Evolutionary conservation across 805 yeast genomes (phyloP).

Genomic region (Pichia membranifaciens): DNA sequence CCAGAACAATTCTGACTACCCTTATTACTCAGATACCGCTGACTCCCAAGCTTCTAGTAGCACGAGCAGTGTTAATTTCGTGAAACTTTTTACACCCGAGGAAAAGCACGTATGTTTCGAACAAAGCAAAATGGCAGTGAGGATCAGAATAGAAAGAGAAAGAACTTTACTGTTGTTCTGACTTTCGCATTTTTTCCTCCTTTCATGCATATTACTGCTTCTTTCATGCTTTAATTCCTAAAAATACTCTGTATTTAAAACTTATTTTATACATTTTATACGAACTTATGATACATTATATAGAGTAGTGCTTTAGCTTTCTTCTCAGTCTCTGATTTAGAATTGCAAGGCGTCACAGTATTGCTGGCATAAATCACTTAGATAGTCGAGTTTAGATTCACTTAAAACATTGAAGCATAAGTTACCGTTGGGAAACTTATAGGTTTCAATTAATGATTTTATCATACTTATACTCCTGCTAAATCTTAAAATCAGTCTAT

Average conservation of each 20-base stretch:
- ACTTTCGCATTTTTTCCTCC: too few relatives aligned
- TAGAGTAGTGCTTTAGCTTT: background rate
- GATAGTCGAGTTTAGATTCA: conserved; percentile 32
- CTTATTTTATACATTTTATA: background rate
- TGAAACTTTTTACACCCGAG: conserved; percentile 19
- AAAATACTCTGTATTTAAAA: background rate
- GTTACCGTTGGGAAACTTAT: conserved; percentile 33
- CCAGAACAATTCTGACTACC: conserved; percentile 15
- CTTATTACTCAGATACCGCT: conserved; percentile 16
- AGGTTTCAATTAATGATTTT: conserved; percentile 27
- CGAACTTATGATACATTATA: conserved; percentile 3
- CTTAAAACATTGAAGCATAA: conserved; percentile 33
- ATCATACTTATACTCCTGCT: conserved; percentile 31
- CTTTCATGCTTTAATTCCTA: background rate
- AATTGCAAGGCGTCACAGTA: conserved; percentile 36
- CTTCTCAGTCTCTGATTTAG: conserved; percentile 13
- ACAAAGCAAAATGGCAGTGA: conserved; percentile 30
- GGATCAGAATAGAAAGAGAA: conserved; percentile 32
- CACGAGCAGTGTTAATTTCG: conserved; percentile 9
- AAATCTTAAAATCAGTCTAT: conserved; percentile 27
- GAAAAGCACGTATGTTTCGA: conserved; percentile 26
- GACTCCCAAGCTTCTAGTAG: conserved; percentile 14
- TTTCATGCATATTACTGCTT: too few relatives aligned
- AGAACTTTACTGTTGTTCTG: conserved; percentile 9
- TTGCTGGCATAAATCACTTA: conserved; percentile 35